Conservation (phyloP, 306 rosid genomes). For the Cucurbita argyrosperma region DNA sequence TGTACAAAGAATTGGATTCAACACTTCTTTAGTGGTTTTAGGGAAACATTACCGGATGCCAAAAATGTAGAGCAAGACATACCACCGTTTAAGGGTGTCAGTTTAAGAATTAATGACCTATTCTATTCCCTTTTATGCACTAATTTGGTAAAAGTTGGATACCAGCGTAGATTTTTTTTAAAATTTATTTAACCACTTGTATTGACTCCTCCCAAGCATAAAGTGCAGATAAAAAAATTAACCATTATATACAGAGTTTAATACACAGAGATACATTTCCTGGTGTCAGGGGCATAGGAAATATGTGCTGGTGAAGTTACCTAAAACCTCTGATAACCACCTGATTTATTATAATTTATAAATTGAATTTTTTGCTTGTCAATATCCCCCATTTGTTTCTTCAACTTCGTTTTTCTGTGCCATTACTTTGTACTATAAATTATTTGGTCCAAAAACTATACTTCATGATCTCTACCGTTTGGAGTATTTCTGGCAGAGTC, state of each 20-base stretch:
- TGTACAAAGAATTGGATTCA: neutral
- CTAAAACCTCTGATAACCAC: neutral
- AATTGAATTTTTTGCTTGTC: neutral
- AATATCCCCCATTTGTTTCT: neutral
- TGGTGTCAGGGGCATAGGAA: neutral
- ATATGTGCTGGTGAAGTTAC: neutral
- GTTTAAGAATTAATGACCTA: neutral
- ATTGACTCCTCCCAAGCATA: neutral
- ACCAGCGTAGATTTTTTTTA: neutral
- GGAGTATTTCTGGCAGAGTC: neutral
- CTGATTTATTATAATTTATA: neutral
- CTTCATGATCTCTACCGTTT: neutral
- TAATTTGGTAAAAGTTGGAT: neutral
- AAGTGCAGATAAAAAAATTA: neutral
- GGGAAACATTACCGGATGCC: neutral
- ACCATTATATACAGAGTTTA: neutral
- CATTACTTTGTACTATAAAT: neutral
- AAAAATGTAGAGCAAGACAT: neutral
- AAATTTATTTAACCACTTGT: neutral
- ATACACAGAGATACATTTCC: neutral
- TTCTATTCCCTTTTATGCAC: neutral
- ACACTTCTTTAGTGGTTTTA: neutral
- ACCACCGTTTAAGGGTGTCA: neutral
- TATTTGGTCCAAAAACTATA: neutral
- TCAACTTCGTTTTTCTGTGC: neutral